A percentile compares a stretch with the other conserved stretches of the same genome.
phyloP scores from a whole-genome alignment of 116 monocot genomes.

The Zostera marina region DNA sequence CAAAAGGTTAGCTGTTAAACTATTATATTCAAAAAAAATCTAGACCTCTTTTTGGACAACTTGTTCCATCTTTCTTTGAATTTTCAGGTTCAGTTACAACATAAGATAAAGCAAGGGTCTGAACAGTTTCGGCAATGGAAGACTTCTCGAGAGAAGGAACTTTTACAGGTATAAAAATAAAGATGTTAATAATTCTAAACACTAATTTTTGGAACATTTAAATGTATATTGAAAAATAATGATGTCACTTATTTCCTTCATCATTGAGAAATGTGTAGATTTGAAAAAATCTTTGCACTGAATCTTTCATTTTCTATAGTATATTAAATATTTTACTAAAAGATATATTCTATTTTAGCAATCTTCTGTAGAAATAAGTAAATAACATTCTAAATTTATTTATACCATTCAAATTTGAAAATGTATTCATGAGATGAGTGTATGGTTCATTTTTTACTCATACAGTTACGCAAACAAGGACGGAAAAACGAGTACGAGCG shows the following conservation, averaged over 20 bases:
- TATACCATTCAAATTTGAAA: too few species aligned
- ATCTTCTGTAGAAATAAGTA: too few species aligned
- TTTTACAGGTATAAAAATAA: slow-evolving; percentile 48
- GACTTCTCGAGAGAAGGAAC: slow-evolving; percentile 91
- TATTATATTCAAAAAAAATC: background rate
- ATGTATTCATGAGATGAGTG: background rate
- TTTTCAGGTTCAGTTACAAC: slow-evolving; percentile 84
- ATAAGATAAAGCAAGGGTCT: slow-evolving; percentile 93
- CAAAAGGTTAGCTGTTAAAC: slow-evolving; percentile 48
- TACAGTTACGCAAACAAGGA: slow-evolving; percentile 85
- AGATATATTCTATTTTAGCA: too few species aligned
- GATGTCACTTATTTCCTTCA: too few species aligned
- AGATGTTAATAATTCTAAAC: too few species aligned
- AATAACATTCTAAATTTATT: too few species aligned
- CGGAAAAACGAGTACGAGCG: slow-evolving; percentile 93
- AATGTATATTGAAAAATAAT: too few species aligned
- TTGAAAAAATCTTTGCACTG: too few species aligned
- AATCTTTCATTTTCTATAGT: too few species aligned
- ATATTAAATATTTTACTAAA: too few species aligned
- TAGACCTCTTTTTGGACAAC: background rate
- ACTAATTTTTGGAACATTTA: too few species aligned
- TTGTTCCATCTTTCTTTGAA: background rate
- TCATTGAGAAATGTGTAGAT: too few species aligned
- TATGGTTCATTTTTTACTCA: slow-evolving; percentile 1
- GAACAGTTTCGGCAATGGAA: slow-evolving; percentile 97